phyloP scores from a whole-genome alignment of 805 yeast genomes.

The Candida succiphila region DNA sequence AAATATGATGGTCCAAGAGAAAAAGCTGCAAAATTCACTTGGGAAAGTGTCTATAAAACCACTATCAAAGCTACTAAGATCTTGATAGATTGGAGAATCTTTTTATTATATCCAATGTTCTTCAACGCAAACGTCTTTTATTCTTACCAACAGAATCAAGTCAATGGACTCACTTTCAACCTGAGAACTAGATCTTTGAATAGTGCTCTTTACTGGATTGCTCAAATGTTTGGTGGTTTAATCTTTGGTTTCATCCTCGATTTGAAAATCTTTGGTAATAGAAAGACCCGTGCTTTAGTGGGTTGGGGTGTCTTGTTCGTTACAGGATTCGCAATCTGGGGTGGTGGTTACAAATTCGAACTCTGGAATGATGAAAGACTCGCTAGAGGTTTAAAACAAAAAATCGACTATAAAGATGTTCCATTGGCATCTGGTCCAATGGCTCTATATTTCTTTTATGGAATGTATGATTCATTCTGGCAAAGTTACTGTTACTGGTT shows the following conservation, averaged over 20 bases:
- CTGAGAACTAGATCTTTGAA: constrained; percentile 49
- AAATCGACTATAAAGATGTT: background rate
- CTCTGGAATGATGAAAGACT: background rate
- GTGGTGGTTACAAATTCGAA: constrained; percentile 32
- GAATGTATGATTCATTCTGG: constrained; percentile 35
- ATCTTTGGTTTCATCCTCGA: constrained; percentile 38
- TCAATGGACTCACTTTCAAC: constrained; percentile 42
- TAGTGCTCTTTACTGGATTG: constrained; percentile 45
- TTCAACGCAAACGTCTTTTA: constrained; percentile 53
- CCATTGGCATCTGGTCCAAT: constrained; percentile 29
- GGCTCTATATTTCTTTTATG: constrained; percentile 39
- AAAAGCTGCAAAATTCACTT: constrained; percentile 30
- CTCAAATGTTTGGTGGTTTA: constrained; percentile 46
- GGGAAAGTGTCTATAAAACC: constrained; percentile 23
- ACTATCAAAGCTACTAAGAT: constrained; percentile 24
- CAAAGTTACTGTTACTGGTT: too few relatives aligned
- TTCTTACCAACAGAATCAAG: constrained; percentile 48
- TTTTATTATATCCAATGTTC: constrained; percentile 50
- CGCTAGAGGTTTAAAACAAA: background rate
- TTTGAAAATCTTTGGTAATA: constrained; percentile 22
- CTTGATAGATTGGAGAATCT: constrained; percentile 19
- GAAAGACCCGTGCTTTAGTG: constrained; percentile 32
- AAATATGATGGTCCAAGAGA: background rate
- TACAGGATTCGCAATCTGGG: constrained; percentile 40
- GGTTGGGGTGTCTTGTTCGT: constrained; percentile 31